Base-by-base conservation (phyloP, 768 basidiomycete species). In the Trametes sanguinea region DNA sequence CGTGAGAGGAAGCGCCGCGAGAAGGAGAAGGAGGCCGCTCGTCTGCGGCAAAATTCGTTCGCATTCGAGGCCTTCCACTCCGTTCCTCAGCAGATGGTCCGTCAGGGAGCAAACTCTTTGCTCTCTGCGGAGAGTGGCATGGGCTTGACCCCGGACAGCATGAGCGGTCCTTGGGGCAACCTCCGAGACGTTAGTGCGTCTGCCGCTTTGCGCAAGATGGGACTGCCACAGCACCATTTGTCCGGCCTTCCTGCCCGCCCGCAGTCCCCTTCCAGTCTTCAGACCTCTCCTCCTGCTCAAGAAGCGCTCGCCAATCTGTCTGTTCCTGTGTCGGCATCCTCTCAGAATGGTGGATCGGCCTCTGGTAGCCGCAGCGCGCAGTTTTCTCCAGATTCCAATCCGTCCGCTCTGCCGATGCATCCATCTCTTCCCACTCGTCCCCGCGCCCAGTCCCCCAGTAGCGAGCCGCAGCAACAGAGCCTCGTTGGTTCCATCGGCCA, bases 61-160 rank as follows among this genome's bases (percentile, higher is more conserved):
- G 83, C 88, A 1, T 93, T 84, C 70, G 92, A 94, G 68, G 88
- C 90, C 2, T 94, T 93, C 77, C 87, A 92, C 71, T 84, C 86
- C 1, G 81, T 87, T 1, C 78, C 78, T 30, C 75, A 68, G 40
- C 72, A 72, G 37, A 77, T 81, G 65, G 70, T 71, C 35, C 75
- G 72, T 39, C 69, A 71, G 35, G 69, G 69, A 29, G 70, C 69
- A 30, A 71, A 75, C 54, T 69, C 75, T 9, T 60, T 75, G 17
- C 65, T 75, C 8, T 71, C 69, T 13, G 72, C 74, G 35, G 71
- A 70, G 57, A 72, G 64, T 45, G 72, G 72, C n/a, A 51, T 64
- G 14, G 43, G 64, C 44, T 10, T 66, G 33, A 53, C 54, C 63
- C 3, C 69, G 2, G 70, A 67, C 14, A 56, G 64, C n/a, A 11